These are phyloP conservation scores for Williopsis jadinii DNA, from an alignment of 1,139 yeast species.

Conservation along the genomic window DNA sequence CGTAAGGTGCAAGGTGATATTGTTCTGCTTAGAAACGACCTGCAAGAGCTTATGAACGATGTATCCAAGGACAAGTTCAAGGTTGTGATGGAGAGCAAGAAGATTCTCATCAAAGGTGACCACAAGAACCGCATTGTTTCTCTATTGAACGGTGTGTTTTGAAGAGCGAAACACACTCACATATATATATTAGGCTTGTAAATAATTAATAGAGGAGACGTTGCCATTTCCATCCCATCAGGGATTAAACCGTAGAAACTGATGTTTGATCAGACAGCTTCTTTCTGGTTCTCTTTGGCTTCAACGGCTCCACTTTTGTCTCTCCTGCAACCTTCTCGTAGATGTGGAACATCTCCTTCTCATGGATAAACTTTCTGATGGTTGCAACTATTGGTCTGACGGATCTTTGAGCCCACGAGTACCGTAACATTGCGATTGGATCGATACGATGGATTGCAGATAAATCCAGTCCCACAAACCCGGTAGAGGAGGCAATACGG, in stretches of 20 bases:
- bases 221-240: too few species aligned
- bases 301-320: neutral
- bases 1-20: conserved; percentile 60
- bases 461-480: conserved; percentile 30
- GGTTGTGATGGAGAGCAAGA: conserved; percentile 28
- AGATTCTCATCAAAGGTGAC: conserved; percentile 53
- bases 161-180: neutral
- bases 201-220: too few species aligned
- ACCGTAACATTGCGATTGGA: conserved; percentile 8
- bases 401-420: conserved; percentile 10
- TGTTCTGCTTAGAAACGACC: conserved; percentile 49
- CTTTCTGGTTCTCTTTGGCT: conserved; percentile 1
- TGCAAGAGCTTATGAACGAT: conserved; percentile 39
- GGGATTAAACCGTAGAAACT: neutral
- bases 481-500: conserved; percentile 28
- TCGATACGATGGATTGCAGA: conserved; percentile 15
- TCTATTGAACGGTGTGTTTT: conserved; percentile 13
- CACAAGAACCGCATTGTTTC: conserved; percentile 25
- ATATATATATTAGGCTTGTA: conserved; percentile 1
- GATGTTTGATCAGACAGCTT: neutral
- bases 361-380: conserved; percentile 18
- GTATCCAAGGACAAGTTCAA: conserved; percentile 39
- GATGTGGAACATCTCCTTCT: conserved; percentile 24
- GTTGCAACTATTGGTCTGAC: conserved; percentile 11
- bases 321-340: conserved; percentile 23